phyloP scores from a whole-genome alignment of 306 rosid genomes.

The Carpinus fangiana region DNA sequence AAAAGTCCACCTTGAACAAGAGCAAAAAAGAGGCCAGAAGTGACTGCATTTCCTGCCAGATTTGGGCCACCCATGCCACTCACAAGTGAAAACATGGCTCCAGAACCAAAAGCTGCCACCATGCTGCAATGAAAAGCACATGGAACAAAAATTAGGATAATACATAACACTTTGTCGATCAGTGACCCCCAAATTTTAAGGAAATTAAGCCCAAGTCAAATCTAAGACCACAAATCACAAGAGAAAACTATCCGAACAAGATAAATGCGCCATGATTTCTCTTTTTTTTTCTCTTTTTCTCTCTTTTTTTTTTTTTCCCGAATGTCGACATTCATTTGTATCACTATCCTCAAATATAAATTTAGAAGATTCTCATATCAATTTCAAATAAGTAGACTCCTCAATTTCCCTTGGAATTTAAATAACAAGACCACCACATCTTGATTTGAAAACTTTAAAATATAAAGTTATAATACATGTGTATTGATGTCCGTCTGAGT shows the following conservation, averaged over 20 bases:
- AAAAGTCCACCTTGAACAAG: constrained; percentile 95
- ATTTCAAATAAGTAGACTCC: constrained; percentile 2
- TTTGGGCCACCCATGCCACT: constrained; percentile 96
- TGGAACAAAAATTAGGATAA: constrained; percentile 10
- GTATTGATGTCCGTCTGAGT: not conserved
- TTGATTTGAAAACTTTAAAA: not conserved
- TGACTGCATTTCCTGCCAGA: constrained; percentile 69
- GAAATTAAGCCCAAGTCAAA: not conserved
- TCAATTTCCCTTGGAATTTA: constrained; percentile 2
- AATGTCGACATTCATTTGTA: not conserved
- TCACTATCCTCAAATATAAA: constrained; percentile 6
- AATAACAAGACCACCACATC: not conserved
- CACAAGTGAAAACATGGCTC: constrained; percentile 84
- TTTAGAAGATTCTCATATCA: not conserved
- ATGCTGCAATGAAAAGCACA: constrained; percentile 58
- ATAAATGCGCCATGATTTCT: not conserved
- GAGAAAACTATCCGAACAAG: not conserved
- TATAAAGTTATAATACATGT: not conserved
- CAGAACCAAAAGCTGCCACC: constrained; percentile 98
- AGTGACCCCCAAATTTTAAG: not conserved
- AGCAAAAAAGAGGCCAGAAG: constrained; percentile 94
- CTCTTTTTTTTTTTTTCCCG: too few species aligned
- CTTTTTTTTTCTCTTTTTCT: too few species aligned
- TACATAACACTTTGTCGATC: not conserved
- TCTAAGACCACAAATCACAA: not conserved